These are phyloP conservation scores for Fusarium fracticaudum DNA, from an alignment of 2,329 filamentous ascomycete genomes.

Conservation along the genomic window DNA sequence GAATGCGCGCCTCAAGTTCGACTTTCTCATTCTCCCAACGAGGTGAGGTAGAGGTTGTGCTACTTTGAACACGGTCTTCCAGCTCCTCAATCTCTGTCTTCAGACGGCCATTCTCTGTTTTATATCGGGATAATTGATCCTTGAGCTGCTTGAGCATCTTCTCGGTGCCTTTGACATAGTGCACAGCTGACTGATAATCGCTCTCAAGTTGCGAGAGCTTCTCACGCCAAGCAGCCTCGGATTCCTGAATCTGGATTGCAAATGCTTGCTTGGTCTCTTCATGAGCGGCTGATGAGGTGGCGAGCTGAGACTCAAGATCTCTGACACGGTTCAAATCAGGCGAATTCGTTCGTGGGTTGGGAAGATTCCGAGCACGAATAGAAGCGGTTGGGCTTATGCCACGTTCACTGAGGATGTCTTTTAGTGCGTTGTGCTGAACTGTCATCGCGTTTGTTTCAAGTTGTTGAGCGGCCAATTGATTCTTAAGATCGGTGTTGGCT, in stretches of 20 bases:
- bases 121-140: constrained; percentile 93
- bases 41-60: constrained; percentile 55
- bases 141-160: constrained; percentile 99
- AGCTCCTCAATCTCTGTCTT: constrained; percentile 81
- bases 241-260: constrained; percentile 82
- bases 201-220: constrained; percentile 94
- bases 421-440: constrained; percentile 91
- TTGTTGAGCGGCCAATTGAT: constrained; percentile 84
- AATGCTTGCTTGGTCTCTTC: constrained; percentile 85
- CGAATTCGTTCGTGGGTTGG: constrained; percentile 75
- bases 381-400: constrained; percentile 82
- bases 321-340: constrained; percentile 82
- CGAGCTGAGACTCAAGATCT: constrained; percentile 89
- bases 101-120: constrained; percentile 83
- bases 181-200: constrained; percentile 96
- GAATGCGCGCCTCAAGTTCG: constrained; percentile 73
- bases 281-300: constrained; percentile 78
- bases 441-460: constrained; percentile 93
- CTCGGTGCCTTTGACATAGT: constrained; percentile 97
- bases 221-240: constrained; percentile 89
- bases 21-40: constrained; percentile 82
- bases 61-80: constrained; percentile 61
- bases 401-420: constrained; percentile 89
- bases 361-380: constrained; percentile 76
- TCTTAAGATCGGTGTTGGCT: constrained; percentile 82